Evolutionary conservation across 352 stramenopile genomes (phyloP).

Genomic region (Globisporangium recalcitrans): DNA sequence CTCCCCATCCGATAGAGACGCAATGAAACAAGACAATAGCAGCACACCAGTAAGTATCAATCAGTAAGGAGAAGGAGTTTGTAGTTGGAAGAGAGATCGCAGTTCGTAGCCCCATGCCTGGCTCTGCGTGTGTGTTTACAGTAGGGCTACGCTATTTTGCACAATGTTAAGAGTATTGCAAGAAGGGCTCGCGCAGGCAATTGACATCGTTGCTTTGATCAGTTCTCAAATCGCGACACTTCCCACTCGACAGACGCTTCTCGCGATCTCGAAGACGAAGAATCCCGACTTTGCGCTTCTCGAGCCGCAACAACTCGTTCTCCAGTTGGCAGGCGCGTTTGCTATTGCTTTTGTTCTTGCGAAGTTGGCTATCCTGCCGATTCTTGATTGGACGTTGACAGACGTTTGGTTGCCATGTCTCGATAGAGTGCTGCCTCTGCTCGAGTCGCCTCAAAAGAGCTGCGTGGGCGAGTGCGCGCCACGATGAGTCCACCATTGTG

Average conservation of each 20-base stretch:
- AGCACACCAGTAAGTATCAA: background rate
- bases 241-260: constrained; percentile 21
- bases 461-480: constrained; percentile 20
- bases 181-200: constrained; percentile 24
- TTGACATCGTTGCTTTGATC: constrained; percentile 13
- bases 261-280: constrained; percentile 24
- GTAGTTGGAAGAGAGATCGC: background rate
- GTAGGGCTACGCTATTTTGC: background rate
- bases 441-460: constrained; percentile 28
- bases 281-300: constrained; percentile 51
- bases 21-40: constrained; percentile 2
- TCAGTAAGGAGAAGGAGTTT: background rate
- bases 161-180: constrained; percentile 2
- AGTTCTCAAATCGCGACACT: background rate
- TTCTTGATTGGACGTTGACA: background rate
- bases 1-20: constrained; percentile 2
- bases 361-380: background rate
- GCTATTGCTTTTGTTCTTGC: background rate
- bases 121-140: background rate
- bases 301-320: constrained; percentile 26
- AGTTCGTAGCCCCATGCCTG: background rate
- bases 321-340: constrained; percentile 34
- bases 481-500: background rate
- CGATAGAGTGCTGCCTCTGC: constrained; percentile 24
- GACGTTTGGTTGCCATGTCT: background rate